Percentiles rank a stretch among this genome's conserved stretches.
phyloP scores from a whole-genome alignment of 2,329 filamentous ascomycete species.

The Aspergillus thermomutatus region DNA sequence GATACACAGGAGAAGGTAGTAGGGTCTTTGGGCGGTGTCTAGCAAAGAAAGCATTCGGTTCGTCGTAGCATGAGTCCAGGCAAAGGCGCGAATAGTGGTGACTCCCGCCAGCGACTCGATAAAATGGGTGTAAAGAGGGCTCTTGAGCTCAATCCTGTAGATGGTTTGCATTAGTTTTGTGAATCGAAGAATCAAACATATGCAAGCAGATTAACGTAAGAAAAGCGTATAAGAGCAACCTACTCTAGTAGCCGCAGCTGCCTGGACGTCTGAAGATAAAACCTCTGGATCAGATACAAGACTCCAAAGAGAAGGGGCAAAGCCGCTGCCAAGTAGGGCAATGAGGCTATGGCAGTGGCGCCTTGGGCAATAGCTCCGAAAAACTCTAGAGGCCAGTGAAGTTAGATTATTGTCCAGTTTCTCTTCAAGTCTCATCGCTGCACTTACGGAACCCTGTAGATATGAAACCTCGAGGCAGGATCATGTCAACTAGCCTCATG shows the following conservation, averaged over 20 bases:
- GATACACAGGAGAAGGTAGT: slow-evolving; percentile 45
- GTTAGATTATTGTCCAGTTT: too few relatives aligned
- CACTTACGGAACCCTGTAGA: too few relatives aligned
- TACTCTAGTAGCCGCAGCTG: slow-evolving; percentile 16
- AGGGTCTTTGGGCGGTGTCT: slow-evolving; percentile 42
- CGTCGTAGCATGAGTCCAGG: slow-evolving; percentile 39
- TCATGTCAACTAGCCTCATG: slow-evolving; percentile 43
- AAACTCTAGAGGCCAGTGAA: too few relatives aligned
- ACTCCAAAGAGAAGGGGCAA: slow-evolving; percentile 9
- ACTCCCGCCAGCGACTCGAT: slow-evolving; percentile 49
- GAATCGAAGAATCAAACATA: too few relatives aligned
- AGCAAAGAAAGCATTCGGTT: slow-evolving; percentile 38
- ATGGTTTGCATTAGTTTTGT: too few relatives aligned
- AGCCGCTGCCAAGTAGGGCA: slow-evolving; percentile 12
- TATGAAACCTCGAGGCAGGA: slow-evolving; percentile 26
- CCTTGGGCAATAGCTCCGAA: slow-evolving; percentile 1
- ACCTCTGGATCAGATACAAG: slow-evolving; percentile 13
- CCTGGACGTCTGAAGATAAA: slow-evolving; percentile 17
- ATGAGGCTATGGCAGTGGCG: slow-evolving; percentile 8
- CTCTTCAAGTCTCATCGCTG: too few relatives aligned
- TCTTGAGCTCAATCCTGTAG: slow-evolving; percentile 14
- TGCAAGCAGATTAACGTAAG: too few relatives aligned
- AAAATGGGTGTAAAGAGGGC: slow-evolving; percentile 39
- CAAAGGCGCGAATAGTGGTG: slow-evolving; percentile 50
- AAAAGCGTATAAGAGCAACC: too few relatives aligned